phyloP scores from a whole-genome alignment of 2,329 filamentous ascomycete genomes.

The Nigrograna mackinnonii region DNA sequence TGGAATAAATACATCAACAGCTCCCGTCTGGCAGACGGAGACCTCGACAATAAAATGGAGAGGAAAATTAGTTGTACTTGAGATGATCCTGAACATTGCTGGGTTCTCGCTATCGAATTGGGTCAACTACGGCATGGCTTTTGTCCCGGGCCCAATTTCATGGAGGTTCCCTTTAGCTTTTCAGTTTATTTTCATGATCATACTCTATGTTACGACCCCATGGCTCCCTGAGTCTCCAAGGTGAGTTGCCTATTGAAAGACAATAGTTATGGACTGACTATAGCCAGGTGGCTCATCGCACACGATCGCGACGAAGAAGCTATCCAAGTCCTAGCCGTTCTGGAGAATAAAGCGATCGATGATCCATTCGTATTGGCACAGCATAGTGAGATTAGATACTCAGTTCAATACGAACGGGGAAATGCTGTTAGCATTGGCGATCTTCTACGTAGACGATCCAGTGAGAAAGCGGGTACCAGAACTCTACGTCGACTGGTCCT shows the following conservation, averaged over 20 bases:
- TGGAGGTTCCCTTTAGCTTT: constrained; percentile 21
- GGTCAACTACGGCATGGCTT: constrained; percentile 22
- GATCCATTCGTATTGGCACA: too few species aligned
- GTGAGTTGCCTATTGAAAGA: too few species aligned
- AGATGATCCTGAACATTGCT: constrained; percentile 51
- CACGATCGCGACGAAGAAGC: constrained; percentile 7
- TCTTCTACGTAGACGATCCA: too few species aligned
- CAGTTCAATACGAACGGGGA: constrained; percentile 46
- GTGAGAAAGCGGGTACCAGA: too few species aligned
- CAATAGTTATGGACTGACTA: too few species aligned
- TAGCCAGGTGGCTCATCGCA: constrained; percentile 32
- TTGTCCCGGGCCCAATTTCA: constrained; percentile 13
- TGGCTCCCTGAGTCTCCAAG: constrained; percentile 8
- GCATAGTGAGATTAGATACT: constrained; percentile 37
- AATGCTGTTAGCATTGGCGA: constrained; percentile 37
- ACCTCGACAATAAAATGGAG: constrained; percentile 52
- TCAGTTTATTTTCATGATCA: constrained; percentile 16
- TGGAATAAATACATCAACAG: constrained; percentile 39
- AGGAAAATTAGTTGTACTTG: constrained; percentile 60
- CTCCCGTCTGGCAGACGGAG: constrained; percentile 45
- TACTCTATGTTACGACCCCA: constrained; percentile 2
- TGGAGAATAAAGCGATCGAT: constrained; percentile 7
- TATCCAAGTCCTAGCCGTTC: not conserved
- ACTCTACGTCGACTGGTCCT: constrained; percentile 19
- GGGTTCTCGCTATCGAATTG: constrained; percentile 50